Percentiles rank a stretch among this genome's conserved stretches.
Conservation (phyloP, 768 basidiomycete genomes). For the Polyporus arcularius region DNA sequence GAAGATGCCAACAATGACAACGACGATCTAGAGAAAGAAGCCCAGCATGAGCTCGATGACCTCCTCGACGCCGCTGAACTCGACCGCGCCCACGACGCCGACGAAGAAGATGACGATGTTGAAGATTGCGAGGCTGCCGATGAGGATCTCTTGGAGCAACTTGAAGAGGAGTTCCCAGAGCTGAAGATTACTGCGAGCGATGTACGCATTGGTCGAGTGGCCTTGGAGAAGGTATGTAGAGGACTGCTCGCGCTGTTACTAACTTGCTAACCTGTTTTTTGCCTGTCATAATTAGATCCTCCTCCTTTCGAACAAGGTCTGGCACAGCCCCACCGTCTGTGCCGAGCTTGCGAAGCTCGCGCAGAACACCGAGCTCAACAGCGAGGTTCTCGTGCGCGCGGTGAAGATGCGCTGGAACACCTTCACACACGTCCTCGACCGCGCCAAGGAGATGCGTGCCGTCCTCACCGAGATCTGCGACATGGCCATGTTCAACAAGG, state of each 20-base stretch:
- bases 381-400: conserved; percentile 14
- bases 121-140: background rate
- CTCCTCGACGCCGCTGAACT: conserved; percentile 4
- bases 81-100: conserved; percentile 1
- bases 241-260: too few relatives aligned
- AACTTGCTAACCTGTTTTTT: too few relatives aligned
- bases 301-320: conserved; percentile 14
- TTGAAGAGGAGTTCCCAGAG: background rate
- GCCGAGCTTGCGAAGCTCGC: conserved; percentile 9
- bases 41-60: conserved; percentile 1
- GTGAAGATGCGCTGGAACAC: conserved; percentile 30
- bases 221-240: conserved; percentile 19
- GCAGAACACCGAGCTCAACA: background rate
- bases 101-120: background rate
- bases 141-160: background rate
- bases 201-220: background rate
- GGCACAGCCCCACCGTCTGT: conserved; percentile 11
- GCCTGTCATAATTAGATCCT: conserved; percentile 10
- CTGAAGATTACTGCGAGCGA: background rate
- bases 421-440: conserved; percentile 19
- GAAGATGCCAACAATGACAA: too few relatives aligned
- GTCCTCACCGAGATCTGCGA: conserved; percentile 20
- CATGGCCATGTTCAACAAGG: conserved; percentile 17
- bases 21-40: too few relatives aligned
- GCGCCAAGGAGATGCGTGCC: conserved; percentile 16